phyloP scores from a whole-genome alignment of 2,329 filamentous ascomycete genomes.

The Rhynchosporium graminicola region DNA sequence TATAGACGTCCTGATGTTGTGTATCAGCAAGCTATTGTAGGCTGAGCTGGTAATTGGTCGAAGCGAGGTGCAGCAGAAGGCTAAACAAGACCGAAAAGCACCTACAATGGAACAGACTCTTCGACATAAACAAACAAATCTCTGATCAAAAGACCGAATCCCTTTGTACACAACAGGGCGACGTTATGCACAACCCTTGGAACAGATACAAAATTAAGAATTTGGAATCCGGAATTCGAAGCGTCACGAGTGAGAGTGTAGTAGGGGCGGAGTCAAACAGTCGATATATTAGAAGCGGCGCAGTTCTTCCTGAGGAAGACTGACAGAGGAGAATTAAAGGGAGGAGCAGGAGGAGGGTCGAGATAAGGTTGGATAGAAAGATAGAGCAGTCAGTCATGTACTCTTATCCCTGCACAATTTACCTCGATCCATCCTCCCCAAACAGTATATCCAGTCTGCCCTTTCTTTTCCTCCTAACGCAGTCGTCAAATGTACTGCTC shows the following conservation, averaged over 20 bases:
- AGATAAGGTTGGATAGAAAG: constrained; percentile 3
- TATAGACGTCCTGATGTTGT: constrained; percentile 6
- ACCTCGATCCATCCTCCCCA: constrained; percentile 5
- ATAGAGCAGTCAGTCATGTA: neutral
- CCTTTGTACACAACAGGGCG: constrained; percentile 21
- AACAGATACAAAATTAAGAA: constrained; percentile 22
- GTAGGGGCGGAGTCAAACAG: constrained; percentile 26
- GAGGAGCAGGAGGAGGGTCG: neutral
- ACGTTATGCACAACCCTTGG: constrained; percentile 25
- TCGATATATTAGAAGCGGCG: constrained; percentile 5
- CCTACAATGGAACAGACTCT: constrained; percentile 9
- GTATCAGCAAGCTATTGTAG: constrained; percentile 6
- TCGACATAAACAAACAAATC: constrained; percentile 23
- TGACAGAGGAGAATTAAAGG: neutral
- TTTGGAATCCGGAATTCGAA: constrained; percentile 8
- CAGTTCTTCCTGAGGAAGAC: neutral
- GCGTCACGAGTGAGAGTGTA: constrained; percentile 14
- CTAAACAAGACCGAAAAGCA: neutral
- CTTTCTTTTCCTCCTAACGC: constrained; percentile 1
- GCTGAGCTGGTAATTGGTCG: neutral
- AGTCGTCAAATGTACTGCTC: neutral
- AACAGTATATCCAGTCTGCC: constrained; percentile 3
- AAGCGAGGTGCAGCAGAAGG: neutral
- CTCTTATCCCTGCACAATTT: constrained; percentile 3
- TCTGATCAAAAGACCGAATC: neutral